Percentiles rank a stretch among this genome's conserved stretches.
phyloP scores from a whole-genome alignment of 2,329 filamentous ascomycete species.

The Penicillium italicum region DNA sequence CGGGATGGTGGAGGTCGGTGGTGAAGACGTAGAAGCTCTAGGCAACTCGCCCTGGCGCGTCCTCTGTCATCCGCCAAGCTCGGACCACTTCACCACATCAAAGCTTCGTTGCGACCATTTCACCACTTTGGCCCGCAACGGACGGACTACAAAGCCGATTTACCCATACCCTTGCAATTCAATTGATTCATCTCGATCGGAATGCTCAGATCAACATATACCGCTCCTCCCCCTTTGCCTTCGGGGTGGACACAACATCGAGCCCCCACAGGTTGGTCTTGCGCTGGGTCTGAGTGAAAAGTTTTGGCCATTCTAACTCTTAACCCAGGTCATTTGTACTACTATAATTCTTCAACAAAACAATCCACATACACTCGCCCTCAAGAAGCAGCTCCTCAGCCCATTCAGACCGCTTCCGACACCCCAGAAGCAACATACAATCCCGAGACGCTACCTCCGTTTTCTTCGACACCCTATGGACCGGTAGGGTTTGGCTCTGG shows the following conservation, averaged over 20 bases:
- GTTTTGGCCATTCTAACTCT: conserved; percentile 18
- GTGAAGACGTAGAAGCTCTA: conserved; percentile 33
- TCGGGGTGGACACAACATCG: conserved; percentile 91
- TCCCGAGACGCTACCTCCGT: conserved; percentile 35
- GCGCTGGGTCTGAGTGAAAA: conserved; percentile 2
- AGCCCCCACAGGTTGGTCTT: conserved; percentile 64
- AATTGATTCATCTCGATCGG: neutral
- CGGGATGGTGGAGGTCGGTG: conserved; percentile 20
- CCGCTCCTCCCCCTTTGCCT: conserved; percentile 63
- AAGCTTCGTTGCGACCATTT: conserved; percentile 21
- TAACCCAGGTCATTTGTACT: conserved; percentile 71
- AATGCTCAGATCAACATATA: conserved; percentile 78
- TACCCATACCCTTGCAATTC: neutral
- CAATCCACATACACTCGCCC: conserved; percentile 84
- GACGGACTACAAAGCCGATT: neutral
- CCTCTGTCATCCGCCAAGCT: conserved; percentile 38
- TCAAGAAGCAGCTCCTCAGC: conserved; percentile 33
- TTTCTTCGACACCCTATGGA: conserved; percentile 38
- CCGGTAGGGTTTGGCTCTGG: conserved; percentile 20
- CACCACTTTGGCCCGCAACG: conserved; percentile 8
- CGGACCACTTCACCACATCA: conserved; percentile 35
- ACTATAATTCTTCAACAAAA: conserved; percentile 77
- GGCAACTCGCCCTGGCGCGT: conserved; percentile 42
- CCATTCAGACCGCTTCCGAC: conserved; percentile 41
- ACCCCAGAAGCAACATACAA: conserved; percentile 37